A percentile compares a stretch with the other conserved stretches of the same genome.
Evolutionary conservation across 1,139 yeast genomes (phyloP).

Genomic region (Pichia sp.): DNA sequence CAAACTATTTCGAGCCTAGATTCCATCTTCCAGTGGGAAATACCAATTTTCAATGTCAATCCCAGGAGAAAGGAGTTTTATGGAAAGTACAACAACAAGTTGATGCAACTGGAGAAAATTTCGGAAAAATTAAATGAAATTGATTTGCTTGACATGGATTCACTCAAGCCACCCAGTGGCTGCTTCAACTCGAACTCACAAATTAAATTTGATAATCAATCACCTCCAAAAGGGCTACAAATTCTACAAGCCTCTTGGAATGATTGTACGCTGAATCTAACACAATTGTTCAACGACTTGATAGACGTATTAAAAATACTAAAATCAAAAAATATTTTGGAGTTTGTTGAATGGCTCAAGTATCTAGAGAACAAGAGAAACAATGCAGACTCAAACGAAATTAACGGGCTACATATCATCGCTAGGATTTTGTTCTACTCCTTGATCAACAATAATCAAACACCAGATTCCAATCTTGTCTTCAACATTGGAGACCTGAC

Average conservation of each 20-base stretch:
- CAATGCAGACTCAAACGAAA: conserved; percentile 26
- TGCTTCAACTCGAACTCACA: conserved; percentile 52
- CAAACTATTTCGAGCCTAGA: conserved; percentile 12
- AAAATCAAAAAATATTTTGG: conserved; percentile 32
- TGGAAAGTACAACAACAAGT: background rate
- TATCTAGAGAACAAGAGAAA: conserved; percentile 28
- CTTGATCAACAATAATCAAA: conserved; percentile 16
- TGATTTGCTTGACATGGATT: conserved; percentile 7
- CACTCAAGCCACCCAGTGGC: conserved; percentile 34
- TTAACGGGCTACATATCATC: conserved; percentile 43
- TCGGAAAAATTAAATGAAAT: conserved; percentile 4
- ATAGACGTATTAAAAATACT: conserved; percentile 31
- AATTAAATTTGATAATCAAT: conserved; percentile 50
- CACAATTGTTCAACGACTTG: conserved; percentile 38
- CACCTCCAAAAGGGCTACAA: conserved; percentile 39
- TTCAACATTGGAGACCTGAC: conserved; percentile 32
- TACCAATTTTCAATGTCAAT: conserved; percentile 8
- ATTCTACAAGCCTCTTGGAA: conserved; percentile 31
- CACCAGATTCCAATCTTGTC: conserved; percentile 55
- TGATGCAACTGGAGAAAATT: conserved; percentile 8
- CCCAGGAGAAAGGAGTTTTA: conserved; percentile 1
- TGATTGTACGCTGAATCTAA: conserved; percentile 34
- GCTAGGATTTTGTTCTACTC: conserved; percentile 50
- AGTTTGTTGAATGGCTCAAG: conserved; percentile 38
- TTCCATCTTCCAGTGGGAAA: conserved; percentile 11